Evolutionary conservation across 2,329 filamentous ascomycete genomes (phyloP).

Genomic region (Penicillium sp.): DNA sequence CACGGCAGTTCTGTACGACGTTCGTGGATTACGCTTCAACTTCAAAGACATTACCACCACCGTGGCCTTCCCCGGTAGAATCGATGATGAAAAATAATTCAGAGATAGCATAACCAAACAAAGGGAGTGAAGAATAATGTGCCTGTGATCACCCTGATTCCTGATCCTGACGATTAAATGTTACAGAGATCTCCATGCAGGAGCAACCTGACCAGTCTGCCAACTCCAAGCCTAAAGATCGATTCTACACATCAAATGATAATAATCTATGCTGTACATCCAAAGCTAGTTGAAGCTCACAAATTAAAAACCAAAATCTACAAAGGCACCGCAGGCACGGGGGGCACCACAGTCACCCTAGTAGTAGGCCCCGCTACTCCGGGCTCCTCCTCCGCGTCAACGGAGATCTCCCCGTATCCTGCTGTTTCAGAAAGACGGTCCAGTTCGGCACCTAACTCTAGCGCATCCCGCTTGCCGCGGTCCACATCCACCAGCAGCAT

Average conservation of each 20-base stretch:
- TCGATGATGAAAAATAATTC: neutral
- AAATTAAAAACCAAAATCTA: neutral
- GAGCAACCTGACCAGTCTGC: neutral
- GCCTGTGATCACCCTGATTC: neutral
- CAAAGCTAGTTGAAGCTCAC: neutral
- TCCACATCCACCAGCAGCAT: constrained; percentile 86
- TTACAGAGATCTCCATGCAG: constrained; percentile 2
- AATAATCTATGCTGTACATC: neutral
- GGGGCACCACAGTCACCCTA: neutral
- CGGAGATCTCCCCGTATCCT: constrained; percentile 34
- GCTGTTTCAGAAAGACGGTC: constrained; percentile 33
- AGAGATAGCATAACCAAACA: neutral
- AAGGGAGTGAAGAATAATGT: neutral
- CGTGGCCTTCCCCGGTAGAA: neutral
- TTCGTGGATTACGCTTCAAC: neutral
- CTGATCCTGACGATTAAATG: neutral
- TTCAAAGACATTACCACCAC: constrained; percentile 3
- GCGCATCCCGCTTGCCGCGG: constrained; percentile 70
- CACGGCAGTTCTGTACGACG: neutral
- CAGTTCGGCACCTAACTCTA: constrained; percentile 62
- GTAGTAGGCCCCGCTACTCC: neutral
- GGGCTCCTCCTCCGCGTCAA: neutral
- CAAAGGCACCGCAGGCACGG: neutral
- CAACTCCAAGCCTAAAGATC: neutral
- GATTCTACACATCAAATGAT: neutral